Conservation (phyloP, 495 filamentous ascomycete genomes). For the Penicillium pulvis region DNA sequence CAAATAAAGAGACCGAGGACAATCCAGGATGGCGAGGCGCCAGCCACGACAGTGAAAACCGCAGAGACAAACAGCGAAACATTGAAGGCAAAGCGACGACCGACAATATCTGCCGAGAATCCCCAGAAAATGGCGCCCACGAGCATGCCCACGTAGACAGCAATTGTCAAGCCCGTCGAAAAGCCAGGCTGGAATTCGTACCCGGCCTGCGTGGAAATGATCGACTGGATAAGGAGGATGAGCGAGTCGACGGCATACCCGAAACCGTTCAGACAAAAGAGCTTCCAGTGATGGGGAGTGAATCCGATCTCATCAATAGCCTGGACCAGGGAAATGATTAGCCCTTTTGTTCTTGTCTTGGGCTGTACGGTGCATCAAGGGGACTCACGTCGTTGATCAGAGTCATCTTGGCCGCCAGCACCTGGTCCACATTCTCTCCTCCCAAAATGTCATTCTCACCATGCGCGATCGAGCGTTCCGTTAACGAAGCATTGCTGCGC, state of each 20-base stretch:
- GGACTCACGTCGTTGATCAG: constrained; percentile 66
- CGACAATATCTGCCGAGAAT: constrained; percentile 55
- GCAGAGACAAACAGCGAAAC: constrained; percentile 49
- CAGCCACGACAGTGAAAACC: constrained; percentile 53
- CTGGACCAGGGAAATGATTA: constrained; percentile 19
- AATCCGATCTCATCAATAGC: constrained; percentile 75
- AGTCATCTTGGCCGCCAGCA: constrained; percentile 67
- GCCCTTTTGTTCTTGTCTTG: background rate
- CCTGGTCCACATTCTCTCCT: constrained; percentile 57
- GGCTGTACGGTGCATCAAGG: background rate
- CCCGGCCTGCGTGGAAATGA: constrained; percentile 54
- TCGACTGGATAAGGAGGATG: constrained; percentile 66
- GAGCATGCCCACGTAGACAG: constrained; percentile 58
- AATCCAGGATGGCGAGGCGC: constrained; percentile 50
- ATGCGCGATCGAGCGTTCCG: constrained; percentile 22
- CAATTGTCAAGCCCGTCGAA: constrained; percentile 58
- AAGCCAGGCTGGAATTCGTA: constrained; percentile 58
- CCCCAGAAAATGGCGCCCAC: constrained; percentile 59
- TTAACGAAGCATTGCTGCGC: constrained; percentile 6
- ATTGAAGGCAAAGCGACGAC: constrained; percentile 56
- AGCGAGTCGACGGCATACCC: constrained; percentile 72
- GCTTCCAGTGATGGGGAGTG: constrained; percentile 67
- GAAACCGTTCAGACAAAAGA: constrained; percentile 68
- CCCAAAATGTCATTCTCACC: constrained; percentile 54
- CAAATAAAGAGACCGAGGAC: constrained; percentile 50